A percentile compares a stretch with the other conserved stretches of the same genome.
Conservation (phyloP, 371 early-diverging fungal species). For the Lichtheimia hyalospora region DNA sequence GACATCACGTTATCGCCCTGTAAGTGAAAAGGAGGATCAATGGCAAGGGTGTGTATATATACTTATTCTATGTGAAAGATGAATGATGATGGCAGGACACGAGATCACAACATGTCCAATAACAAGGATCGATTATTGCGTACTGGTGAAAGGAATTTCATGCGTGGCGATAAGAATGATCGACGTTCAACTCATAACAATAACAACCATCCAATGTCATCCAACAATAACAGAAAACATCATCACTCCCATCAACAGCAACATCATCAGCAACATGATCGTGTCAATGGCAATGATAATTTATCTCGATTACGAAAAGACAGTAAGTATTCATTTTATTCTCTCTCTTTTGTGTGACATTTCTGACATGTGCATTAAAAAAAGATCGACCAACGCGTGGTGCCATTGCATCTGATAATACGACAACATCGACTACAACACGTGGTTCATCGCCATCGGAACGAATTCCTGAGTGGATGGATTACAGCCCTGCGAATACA, state of each 20-base stretch:
- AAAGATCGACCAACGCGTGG: neutral
- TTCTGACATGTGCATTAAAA: neutral
- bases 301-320: slow-evolving; percentile 14
- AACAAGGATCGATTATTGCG: slow-evolving; percentile 6
- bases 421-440: neutral
- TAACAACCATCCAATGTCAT: neutral
- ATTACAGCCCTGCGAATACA: slow-evolving; percentile 64
- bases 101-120: slow-evolving; percentile 8
- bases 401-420: neutral
- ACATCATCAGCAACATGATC: neutral
- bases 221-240: neutral
- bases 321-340: slow-evolving; percentile 9
- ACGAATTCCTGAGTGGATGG: slow-evolving; percentile 68
- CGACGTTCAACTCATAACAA: slow-evolving; percentile 6
- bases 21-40: slow-evolving; percentile 2
- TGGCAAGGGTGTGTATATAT: neutral
- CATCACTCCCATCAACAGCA: neutral
- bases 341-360: neutral
- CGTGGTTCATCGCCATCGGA: slow-evolving; percentile 15
- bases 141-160: neutral
- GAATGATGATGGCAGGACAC: slow-evolving; percentile 4
- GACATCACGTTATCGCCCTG: slow-evolving; percentile 13
- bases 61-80: too few species aligned
- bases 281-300: slow-evolving; percentile 6
- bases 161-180: slow-evolving; percentile 1